phyloP scores from a whole-genome alignment of 768 basidiomycete genomes.

The Suillus variegatus region DNA sequence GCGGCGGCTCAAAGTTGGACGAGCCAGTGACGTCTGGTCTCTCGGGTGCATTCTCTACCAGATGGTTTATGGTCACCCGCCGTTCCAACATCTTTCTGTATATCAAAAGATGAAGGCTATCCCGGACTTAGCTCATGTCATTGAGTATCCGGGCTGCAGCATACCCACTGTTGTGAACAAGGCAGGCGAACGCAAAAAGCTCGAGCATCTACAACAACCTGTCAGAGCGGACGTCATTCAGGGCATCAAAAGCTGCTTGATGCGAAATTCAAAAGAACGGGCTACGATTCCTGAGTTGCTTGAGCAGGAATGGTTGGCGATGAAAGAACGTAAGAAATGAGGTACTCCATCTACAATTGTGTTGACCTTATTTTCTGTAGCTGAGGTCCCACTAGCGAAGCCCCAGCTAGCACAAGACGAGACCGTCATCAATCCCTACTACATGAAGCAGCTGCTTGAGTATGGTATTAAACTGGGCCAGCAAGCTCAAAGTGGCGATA shows the following conservation, averaged over 20 bases:
- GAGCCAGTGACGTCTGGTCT: constrained; percentile 97
- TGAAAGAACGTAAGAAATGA: constrained; percentile 40
- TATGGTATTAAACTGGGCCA: constrained; percentile 69
- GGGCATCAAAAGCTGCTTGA: constrained; percentile 81
- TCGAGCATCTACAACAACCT: constrained; percentile 69
- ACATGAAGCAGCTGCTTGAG: constrained; percentile 72
- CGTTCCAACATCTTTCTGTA: constrained; percentile 84
- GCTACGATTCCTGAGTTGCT: constrained; percentile 87
- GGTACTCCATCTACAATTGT: neutral
- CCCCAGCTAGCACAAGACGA: constrained; percentile 49
- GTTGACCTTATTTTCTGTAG: constrained; percentile 16
- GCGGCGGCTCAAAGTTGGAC: constrained; percentile 91
- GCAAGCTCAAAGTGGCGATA: constrained; percentile 37
- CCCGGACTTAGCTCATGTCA: constrained; percentile 71
- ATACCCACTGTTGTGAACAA: constrained; percentile 42
- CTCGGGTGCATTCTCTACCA: constrained; percentile 97
- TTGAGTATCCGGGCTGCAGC: constrained; percentile 80
- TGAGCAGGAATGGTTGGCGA: constrained; percentile 75
- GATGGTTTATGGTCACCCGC: constrained; percentile 94
- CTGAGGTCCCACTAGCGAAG: constrained; percentile 32
- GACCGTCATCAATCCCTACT: constrained; percentile 76
- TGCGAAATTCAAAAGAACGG: constrained; percentile 77
- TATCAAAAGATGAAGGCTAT: constrained; percentile 94
- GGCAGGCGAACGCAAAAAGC: constrained; percentile 42
- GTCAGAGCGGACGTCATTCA: constrained; percentile 77